phyloP scores from a whole-genome alignment of 371 early-diverging fungal genomes.

The Batkoa obscura region DNA sequence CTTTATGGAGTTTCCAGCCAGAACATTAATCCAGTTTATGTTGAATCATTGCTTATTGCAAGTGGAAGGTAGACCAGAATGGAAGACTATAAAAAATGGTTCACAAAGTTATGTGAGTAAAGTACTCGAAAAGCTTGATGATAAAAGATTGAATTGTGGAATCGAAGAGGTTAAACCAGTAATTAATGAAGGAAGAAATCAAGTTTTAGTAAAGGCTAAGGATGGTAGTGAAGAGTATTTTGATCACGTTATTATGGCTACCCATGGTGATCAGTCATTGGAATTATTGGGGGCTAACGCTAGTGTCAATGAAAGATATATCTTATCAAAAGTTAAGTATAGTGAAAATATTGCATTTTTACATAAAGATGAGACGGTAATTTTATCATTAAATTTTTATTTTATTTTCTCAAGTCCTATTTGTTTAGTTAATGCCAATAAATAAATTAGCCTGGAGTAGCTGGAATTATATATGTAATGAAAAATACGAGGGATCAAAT shows the following conservation, averaged over 20 bases:
- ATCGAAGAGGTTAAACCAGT: background rate
- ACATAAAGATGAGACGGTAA: conserved; percentile 16
- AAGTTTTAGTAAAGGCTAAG: conserved; percentile 11
- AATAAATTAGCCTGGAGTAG: conserved; percentile 20
- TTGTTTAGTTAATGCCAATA: conserved; percentile 30
- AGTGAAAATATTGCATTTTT: conserved; percentile 23
- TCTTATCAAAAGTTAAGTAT: conserved; percentile 21
- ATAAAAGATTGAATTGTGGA: conserved; percentile 6
- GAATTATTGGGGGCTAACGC: conserved; percentile 23
- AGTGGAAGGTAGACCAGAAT: conserved; percentile 22
- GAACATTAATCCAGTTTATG: conserved; percentile 34
- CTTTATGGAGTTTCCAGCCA: conserved; percentile 25
- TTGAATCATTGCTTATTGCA: conserved; percentile 33
- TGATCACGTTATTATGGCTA: conserved; percentile 35
- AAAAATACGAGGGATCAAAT: background rate
- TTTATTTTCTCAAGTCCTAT: conserved; percentile 6
- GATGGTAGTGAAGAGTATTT: conserved; percentile 15
- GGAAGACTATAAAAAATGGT: conserved; percentile 31
- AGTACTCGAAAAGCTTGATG: conserved; percentile 12
- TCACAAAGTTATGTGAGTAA: conserved; percentile 16
- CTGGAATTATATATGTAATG: conserved; percentile 29
- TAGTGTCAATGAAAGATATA: conserved; percentile 19
- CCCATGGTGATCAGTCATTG: conserved; percentile 32
- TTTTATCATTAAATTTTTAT: background rate
- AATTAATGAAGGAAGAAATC: background rate